phyloP scores from a whole-genome alignment of 345 rosid genomes.

The Microcos paniculata region DNA sequence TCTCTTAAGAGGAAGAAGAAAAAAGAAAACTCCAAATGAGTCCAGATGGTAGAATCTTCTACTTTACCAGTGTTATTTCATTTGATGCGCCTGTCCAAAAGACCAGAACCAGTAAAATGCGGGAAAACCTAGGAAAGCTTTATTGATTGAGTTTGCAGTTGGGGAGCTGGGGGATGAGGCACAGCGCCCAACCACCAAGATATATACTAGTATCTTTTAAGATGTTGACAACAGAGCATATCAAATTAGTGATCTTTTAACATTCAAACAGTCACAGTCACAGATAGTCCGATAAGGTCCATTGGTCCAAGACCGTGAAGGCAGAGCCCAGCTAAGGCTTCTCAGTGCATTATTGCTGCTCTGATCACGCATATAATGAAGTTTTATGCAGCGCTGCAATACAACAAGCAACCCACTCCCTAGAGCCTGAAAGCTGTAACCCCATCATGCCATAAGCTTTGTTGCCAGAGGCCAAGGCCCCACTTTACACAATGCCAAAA shows the following conservation, averaged over 20 bases:
- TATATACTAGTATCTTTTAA: not conserved
- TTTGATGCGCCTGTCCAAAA: not conserved
- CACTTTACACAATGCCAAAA: slow-evolving; percentile 13
- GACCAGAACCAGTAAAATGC: not conserved
- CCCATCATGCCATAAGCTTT: slow-evolving; percentile 20
- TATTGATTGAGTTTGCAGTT: not conserved
- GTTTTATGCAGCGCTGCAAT: slow-evolving; percentile 14
- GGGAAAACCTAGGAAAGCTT: not conserved
- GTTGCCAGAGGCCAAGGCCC: slow-evolving; percentile 13
- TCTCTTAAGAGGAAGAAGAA: too few relatives aligned
- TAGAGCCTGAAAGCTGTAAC: slow-evolving; percentile 6
- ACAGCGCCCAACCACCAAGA: not conserved
- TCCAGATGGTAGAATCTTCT: not conserved
- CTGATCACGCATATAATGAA: slow-evolving; percentile 20
- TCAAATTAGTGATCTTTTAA: slow-evolving; percentile 6
- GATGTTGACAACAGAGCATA: not conserved
- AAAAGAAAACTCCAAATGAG: too few relatives aligned
- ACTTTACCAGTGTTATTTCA: not conserved
- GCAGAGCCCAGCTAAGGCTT: slow-evolving; percentile 2
- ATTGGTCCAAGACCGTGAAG: not conserved
- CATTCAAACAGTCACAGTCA: too few relatives aligned
- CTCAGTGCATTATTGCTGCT: slow-evolving; percentile 34
- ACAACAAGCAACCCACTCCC: not conserved
- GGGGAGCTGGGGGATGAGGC: not conserved
- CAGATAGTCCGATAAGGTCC: not conserved